phyloP scores from a whole-genome alignment of 108 stramenopile species.

The Skeletonema costatum region DNA sequence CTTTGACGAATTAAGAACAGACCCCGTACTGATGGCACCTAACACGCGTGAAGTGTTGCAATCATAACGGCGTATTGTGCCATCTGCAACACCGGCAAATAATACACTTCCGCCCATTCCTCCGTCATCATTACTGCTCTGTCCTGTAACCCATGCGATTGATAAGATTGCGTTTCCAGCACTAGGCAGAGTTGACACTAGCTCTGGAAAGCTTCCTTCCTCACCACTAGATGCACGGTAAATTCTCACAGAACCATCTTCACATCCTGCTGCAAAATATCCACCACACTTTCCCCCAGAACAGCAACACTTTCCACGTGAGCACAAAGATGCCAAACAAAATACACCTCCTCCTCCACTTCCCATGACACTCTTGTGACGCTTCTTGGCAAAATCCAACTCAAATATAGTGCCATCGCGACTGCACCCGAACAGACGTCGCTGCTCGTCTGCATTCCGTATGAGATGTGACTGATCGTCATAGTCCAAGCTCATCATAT shows the following conservation, averaged over 20 bases:
- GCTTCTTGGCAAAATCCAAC: conserved; percentile 63
- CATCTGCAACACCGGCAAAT: conserved; percentile 92
- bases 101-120: conserved; percentile 64
- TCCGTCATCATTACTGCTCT: conserved; percentile 20
- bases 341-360: conserved; percentile 86
- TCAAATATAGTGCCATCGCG: conserved; percentile 82
- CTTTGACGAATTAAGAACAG: conserved; percentile 25
- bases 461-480: conserved; percentile 8
- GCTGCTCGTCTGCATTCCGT: conserved; percentile 10
- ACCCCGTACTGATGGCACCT: conserved; percentile 43
- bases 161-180: conserved; percentile 81
- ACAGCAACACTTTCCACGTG: conserved; percentile 11
- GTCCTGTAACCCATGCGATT: conserved; percentile 73
- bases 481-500: neutral
- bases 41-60: conserved; percentile 32
- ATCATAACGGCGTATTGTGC: conserved; percentile 85
- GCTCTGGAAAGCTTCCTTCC: conserved; percentile 45
- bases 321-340: conserved; percentile 55
- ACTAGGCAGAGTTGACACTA: conserved; percentile 76
- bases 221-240: conserved; percentile 52
- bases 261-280: conserved; percentile 61
- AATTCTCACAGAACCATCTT: conserved; percentile 80
- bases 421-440: conserved; percentile 69
- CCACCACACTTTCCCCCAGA: conserved; percentile 26
- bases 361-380: conserved; percentile 50